These are phyloP conservation scores for Globisporangium megalacanthum DNA, from an alignment of 352 stramenopile genomes.

Conservation along the genomic window DNA sequence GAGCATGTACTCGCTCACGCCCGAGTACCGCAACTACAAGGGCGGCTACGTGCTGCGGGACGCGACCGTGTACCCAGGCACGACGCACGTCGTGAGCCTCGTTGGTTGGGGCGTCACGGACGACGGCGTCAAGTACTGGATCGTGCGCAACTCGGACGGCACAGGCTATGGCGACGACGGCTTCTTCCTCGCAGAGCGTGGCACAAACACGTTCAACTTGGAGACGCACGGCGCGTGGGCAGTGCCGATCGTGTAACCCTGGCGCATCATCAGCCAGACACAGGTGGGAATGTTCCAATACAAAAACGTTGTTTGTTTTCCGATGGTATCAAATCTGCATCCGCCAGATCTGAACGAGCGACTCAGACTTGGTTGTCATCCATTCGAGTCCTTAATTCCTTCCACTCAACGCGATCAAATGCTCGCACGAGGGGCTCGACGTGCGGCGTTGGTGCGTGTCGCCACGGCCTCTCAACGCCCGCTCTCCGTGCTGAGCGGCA, in stretches of 20 bases:
- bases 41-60: constrained; percentile 90
- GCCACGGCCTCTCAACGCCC: neutral
- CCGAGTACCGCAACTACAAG: constrained; percentile 83
- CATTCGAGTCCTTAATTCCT: too few species aligned
- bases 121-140: constrained; percentile 92
- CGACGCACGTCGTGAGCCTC: constrained; percentile 91
- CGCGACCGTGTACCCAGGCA: constrained; percentile 66
- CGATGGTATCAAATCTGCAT: constrained; percentile 3
- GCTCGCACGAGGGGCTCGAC: neutral
- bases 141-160: constrained; percentile 92
- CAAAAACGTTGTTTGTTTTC: too few species aligned
- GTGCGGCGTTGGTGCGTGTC: neutral
- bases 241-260: constrained; percentile 48
- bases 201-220: constrained; percentile 76
- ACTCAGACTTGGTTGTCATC: constrained; percentile 10
- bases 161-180: constrained; percentile 72
- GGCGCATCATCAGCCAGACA: neutral
- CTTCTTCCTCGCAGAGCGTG: constrained; percentile 68
- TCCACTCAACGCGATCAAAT: too few species aligned
- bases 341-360: constrained; percentile 1
- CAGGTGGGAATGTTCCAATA: neutral
- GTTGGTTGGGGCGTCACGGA: constrained; percentile 92
- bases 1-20: constrained; percentile 83
- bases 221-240: constrained; percentile 69
- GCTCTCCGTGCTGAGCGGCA: constrained; percentile 60